Percentiles rank a stretch among this genome's conserved stretches.
Evolutionary conservation across 192 early-diverging fungal genomes (phyloP).

Genomic region (Gamsiella multidivaricata): DNA sequence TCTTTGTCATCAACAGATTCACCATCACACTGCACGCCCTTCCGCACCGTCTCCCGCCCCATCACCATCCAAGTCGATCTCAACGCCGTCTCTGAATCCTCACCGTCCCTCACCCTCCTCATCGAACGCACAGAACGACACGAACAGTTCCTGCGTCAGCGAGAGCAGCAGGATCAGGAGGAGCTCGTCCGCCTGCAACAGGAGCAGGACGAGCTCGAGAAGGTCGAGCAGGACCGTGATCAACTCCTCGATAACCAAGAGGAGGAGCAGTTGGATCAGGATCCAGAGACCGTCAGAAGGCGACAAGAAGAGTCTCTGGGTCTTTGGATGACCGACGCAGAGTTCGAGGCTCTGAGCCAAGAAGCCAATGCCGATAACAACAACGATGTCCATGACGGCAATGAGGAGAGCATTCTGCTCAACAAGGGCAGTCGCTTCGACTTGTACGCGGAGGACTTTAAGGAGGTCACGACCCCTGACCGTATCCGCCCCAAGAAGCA

Average conservation of each 20-base stretch:
- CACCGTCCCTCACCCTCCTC: not conserved
- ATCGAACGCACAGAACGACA: constrained; percentile 16
- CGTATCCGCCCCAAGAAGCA: not conserved
- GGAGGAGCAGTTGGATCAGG: constrained; percentile 26
- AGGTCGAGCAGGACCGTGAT: constrained; percentile 34
- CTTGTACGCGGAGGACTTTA: constrained; percentile 30
- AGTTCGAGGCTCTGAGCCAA: constrained; percentile 25
- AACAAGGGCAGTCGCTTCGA: constrained; percentile 17
- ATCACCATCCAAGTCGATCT: constrained; percentile 42
- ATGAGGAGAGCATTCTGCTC: not conserved
- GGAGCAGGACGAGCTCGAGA: constrained; percentile 45
- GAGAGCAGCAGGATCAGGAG: constrained; percentile 4
- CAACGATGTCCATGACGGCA: not conserved
- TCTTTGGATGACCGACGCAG: constrained; percentile 46
- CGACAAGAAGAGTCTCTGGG: constrained; percentile 41
- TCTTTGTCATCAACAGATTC: not conserved
- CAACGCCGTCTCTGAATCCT: not conserved
- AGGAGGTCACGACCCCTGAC: constrained; percentile 17
- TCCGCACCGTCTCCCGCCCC: constrained; percentile 31
- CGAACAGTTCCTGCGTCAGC: constrained; percentile 20
- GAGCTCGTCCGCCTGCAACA: constrained; percentile 16
- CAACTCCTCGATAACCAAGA: constrained; percentile 40
- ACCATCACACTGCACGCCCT: constrained; percentile 2
- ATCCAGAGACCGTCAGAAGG: constrained; percentile 31
- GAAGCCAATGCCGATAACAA: not conserved